Evolutionary conservation across 192 early-diverging fungal genomes (phyloP), one percentile per base, ranked within the genome.

Genomic region (Entophlyctis luteolus): DNA sequence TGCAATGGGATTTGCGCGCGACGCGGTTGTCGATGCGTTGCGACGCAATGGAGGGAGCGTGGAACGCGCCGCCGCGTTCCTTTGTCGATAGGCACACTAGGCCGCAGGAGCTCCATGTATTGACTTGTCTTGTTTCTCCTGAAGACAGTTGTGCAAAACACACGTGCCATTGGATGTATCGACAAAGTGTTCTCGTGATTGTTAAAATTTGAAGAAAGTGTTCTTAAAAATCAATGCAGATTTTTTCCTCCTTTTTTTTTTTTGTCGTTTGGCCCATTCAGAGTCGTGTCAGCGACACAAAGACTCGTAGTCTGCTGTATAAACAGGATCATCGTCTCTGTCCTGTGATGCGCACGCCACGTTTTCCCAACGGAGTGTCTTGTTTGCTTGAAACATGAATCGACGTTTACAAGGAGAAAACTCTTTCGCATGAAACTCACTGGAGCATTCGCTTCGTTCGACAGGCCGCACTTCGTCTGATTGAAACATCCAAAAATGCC

Each of bases 401-500:
- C 27, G 25, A 35, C 32, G 16, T n/a, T 2, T 35, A 16, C 18
- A 25, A 18, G 27, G 27, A 31, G 0, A 22, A 56, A 25, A n/a
- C 27, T 2, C 35, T 8, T 49, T 18, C 18, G 27, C 60, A 10
- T 22, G 31, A 20, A 57, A 35, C 49, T 31, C 37, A 39, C 58
- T 53, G 37, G 10, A 42, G 53, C 20, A 49, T 48, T 1, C 63
- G 10, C 22, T 55, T 34, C 80, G 18, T 32, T 81, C 80, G 27
- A 72, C 54, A 5, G 80, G 55, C 32, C 55, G 59, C n/a, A 81
- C 77, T 37, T 75, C 77, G 25, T 79, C 80, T 5, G 62, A 65
- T 18, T 77, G 65, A 52, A 82, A 82, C 81, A 82, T 82, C 75
- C 75, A 82, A 52, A 82, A 82, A 39, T 82, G 81, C 22, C 79